Evolutionary conservation across 2,329 filamentous ascomycete genomes (phyloP).

Genomic region (Orbilia brochopaga): DNA sequence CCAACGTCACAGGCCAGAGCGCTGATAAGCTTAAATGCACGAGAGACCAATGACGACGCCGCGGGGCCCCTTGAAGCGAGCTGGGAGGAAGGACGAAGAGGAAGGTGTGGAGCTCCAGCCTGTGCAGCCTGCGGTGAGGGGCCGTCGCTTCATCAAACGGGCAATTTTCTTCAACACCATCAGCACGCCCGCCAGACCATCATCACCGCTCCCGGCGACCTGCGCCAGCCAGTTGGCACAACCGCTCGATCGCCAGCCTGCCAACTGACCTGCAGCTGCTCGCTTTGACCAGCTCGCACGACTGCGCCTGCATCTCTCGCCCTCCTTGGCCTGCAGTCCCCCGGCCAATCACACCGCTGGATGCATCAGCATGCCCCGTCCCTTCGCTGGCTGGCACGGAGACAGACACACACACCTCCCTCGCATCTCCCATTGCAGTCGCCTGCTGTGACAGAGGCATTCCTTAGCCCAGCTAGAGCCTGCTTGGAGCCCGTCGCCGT

Average conservation of each 20-base stretch:
- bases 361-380: constrained; percentile 9
- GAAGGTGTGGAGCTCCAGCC: constrained; percentile 50
- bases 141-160: constrained; percentile 44
- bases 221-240: constrained; percentile 8
- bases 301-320: constrained; percentile 33
- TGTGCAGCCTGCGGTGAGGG: too few species aligned
- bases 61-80: constrained; percentile 13
- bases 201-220: constrained; percentile 40
- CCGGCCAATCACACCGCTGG: constrained; percentile 26
- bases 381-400: constrained; percentile 6
- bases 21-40: constrained; percentile 51
- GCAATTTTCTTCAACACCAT: constrained; percentile 51
- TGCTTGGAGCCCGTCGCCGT: constrained; percentile 21
- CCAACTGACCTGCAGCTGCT: constrained; percentile 24
- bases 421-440: constrained; percentile 24
- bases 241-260: constrained; percentile 9
- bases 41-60: constrained; percentile 42
- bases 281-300: constrained; percentile 34
- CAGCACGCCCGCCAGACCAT: constrained; percentile 32
- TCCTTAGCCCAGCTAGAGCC: too few species aligned
- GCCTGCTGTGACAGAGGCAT: constrained; percentile 37
- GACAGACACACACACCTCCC: not conserved
- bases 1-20: constrained; percentile 41
- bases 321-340: constrained; percentile 20
- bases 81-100: constrained; percentile 6